Percentiles rank a stretch among this genome's conserved stretches.
phyloP scores from a whole-genome alignment of 306 rosid species.

The Glycine soja region DNA sequence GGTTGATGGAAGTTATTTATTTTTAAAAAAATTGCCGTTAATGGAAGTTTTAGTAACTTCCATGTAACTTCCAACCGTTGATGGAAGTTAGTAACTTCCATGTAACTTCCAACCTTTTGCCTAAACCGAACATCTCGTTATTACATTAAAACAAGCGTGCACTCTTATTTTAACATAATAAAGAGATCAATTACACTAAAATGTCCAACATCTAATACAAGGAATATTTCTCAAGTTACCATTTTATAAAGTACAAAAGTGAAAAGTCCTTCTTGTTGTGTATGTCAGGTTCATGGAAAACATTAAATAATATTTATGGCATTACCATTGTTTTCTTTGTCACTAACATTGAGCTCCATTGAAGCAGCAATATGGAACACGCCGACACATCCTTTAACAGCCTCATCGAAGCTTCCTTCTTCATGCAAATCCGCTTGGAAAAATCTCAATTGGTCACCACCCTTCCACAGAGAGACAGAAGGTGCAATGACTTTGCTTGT shows the following conservation, averaged over 20 bases:
- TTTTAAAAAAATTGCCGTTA: no score
- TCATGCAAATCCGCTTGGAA: constrained; percentile 68
- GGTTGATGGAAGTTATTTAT: no score
- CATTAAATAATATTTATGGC: not conserved
- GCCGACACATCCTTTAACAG: constrained; percentile 71
- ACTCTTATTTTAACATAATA: no score
- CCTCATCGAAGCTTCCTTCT: constrained; percentile 84
- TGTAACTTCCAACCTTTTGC: no score
- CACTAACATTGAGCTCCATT: constrained; percentile 61
- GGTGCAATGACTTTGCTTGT: constrained; percentile 72
- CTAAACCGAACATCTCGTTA: no score
- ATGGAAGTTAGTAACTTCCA: no score
- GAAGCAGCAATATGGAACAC: constrained; percentile 84
- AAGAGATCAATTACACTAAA: no score
- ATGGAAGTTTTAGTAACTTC: no score
- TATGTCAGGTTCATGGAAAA: not conserved
- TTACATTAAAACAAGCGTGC: no score
- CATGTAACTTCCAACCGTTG: no score
- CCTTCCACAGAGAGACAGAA: constrained; percentile 63
- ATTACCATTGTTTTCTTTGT: constrained; percentile 65
- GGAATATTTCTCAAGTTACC: constrained; percentile 13
- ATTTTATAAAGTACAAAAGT: constrained; percentile 8
- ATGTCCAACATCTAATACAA: no score
- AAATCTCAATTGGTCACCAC: constrained; percentile 62
- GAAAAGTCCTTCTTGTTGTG: constrained; percentile 9